Evolutionary conservation across 2,329 filamentous ascomycete species (phyloP).

Genomic region (Ophiostoma piceae): DNA sequence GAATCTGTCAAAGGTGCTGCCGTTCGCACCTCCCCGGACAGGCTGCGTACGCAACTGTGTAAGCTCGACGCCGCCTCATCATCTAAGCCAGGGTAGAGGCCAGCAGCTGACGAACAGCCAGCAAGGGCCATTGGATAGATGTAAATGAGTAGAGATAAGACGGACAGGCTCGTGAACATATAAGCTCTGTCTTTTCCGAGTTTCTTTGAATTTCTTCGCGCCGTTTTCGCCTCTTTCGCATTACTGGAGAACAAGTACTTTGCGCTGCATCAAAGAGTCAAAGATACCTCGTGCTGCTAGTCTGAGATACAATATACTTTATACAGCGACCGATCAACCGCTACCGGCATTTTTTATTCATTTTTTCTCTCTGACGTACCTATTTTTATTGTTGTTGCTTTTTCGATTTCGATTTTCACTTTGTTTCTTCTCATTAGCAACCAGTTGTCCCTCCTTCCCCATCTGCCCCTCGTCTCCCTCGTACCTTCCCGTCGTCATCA

Average conservation of each 20-base stretch:
- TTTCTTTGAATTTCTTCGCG: not conserved
- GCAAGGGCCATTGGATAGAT: not conserved
- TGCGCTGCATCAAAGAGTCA: not conserved
- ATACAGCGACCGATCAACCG: conserved; percentile 5
- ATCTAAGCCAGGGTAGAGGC: not conserved
- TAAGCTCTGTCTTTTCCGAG: not conserved
- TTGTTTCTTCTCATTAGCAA: conserved; percentile 8
- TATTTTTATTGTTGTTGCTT: not conserved
- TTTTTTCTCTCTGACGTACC: conserved; percentile 10
- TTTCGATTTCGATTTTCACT: not conserved
- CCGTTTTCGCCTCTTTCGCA: not conserved
- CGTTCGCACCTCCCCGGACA: not conserved
- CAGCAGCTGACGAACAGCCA: not conserved
- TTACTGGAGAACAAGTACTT: not conserved
- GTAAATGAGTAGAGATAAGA: not conserved
- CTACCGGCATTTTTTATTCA: not conserved
- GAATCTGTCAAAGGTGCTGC: not conserved
- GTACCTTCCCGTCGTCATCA: conserved; percentile 10
- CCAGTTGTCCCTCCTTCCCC: conserved; percentile 6
- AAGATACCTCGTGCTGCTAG: not conserved
- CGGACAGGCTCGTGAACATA: not conserved
- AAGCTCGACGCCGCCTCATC: conserved; percentile 7
- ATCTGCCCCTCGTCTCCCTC: conserved; percentile 13
- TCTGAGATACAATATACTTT: not conserved
- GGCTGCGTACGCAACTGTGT: conserved; percentile 2